Evolutionary conservation across 306 rosid species (phyloP), one percentile per base, ranked within the genome.

Genomic region (Glycine soja): DNA sequence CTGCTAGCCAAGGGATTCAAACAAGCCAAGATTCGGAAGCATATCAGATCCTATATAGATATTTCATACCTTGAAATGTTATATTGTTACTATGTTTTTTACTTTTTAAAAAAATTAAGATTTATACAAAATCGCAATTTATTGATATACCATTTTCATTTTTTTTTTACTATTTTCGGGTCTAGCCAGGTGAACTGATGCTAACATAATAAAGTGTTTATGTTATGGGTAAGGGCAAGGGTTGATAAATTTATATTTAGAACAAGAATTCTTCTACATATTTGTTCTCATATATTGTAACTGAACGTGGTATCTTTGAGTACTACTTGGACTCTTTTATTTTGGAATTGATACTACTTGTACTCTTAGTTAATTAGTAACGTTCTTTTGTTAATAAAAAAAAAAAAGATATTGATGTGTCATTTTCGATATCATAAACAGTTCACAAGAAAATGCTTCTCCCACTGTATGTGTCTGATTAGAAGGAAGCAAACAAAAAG

Each of bases 1-100:
- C 30, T 62, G 64, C 73, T 64, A 52, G 52, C 77, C 43, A 70
- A 47, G 57, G 32, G 53, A 47, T 51, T 65, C 74, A 77, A 50
- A 77, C 18, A 40, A 52, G 54, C 72, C 24, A 67, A 68, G 53
- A 68, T 69, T 16, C 14, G 9, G n/a, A 68, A 43, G 52, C 62
- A 57, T 57, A 70, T 46, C 14, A 19, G 43, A 47, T 70, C 78
- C 78, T 76, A 46, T 13, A 13, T 38, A 64, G 24, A 64, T 15
- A 48, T 32, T 77, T 16, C 45, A 36, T 3, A 4, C 51, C 53
- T 10, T 34, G 5, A 76, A 57, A 7, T 43, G 45, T 36, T 74
- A 42, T 42, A 8, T 42, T 42, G 9, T 42, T 42, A 7, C 8
- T 42, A 6, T 40, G 6, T 56, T 2, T 14, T 56, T 5, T 72